A percentile compares a stretch with the other conserved stretches of the same genome.
These are phyloP conservation scores for Blastobotrys attinorum DNA, from an alignment of 805 yeast genomes.

Conservation along the genomic window DNA sequence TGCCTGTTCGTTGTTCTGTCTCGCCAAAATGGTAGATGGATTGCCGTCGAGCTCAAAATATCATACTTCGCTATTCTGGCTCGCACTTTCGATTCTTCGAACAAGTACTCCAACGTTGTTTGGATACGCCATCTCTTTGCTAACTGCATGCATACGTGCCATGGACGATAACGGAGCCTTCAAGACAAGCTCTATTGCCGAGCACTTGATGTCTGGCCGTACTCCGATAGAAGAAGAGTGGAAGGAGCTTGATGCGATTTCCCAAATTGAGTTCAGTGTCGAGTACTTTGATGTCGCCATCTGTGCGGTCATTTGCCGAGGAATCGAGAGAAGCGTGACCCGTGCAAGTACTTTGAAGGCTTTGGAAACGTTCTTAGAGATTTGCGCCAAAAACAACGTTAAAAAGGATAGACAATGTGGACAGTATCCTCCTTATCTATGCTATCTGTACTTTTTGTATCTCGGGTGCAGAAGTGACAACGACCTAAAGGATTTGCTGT, in stretches of 20 bases:
- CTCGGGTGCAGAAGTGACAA: constrained; percentile 18
- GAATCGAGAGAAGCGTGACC: constrained; percentile 18
- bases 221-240: constrained; percentile 13
- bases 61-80: constrained; percentile 45
- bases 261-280: constrained; percentile 12
- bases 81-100: constrained; percentile 18
- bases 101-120: constrained; percentile 14
- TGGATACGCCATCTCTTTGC: constrained; percentile 15
- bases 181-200: constrained; percentile 11
- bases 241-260: constrained; percentile 10
- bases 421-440: constrained; percentile 14
- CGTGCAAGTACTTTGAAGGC: constrained; percentile 17
- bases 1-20: constrained; percentile 38
- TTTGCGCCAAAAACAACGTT: constrained; percentile 17
- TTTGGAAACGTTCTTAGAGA: constrained; percentile 20
- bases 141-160: constrained; percentile 14
- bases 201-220: constrained; percentile 8
- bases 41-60: constrained; percentile 38
- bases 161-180: constrained; percentile 21
- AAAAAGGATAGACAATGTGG: constrained; percentile 6
- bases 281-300: constrained; percentile 20
- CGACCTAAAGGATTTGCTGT: constrained; percentile 19
- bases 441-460: constrained; percentile 21
- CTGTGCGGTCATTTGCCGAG: constrained; percentile 18
- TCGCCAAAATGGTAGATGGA: constrained; percentile 43